Conservation (phyloP, 257 asterid genomes). For the Salvia hispanica region DNA sequence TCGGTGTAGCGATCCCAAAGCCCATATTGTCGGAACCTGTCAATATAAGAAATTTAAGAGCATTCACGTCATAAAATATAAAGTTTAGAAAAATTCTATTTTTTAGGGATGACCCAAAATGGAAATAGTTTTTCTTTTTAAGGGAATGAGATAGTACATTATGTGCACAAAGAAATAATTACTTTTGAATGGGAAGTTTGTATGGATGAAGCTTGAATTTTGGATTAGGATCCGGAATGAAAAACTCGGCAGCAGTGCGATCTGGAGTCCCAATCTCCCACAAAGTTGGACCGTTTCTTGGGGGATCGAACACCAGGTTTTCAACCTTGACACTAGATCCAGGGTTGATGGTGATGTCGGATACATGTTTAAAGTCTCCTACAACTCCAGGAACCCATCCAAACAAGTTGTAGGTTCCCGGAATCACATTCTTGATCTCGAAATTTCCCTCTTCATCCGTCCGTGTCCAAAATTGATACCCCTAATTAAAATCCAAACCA, state of each 20-base stretch:
- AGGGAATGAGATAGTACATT: no score
- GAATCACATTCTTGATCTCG: constrained; percentile 43
- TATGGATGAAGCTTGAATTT: constrained; percentile 42
- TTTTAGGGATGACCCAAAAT: no score
- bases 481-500: constrained; percentile 30
- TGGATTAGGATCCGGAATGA: constrained; percentile 48
- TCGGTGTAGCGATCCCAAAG: constrained; percentile 55
- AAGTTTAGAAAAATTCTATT: no score
- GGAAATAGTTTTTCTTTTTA: no score
- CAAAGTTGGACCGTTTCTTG: constrained; percentile 57
- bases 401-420: constrained; percentile 56
- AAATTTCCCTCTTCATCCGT: constrained; percentile 46
- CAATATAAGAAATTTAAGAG: background rate
- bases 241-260: constrained; percentile 66
- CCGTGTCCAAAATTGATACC: constrained; percentile 73
- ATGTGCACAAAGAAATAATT: no score
- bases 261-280: constrained; percentile 86
- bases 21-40: constrained; percentile 70
- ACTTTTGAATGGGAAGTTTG: constrained; percentile 19
- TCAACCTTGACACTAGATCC: constrained; percentile 36
- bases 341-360: constrained; percentile 36
- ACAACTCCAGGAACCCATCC: constrained; percentile 54
- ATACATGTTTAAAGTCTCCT: constrained; percentile 57
- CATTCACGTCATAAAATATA: no score
- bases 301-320: constrained; percentile 47